Base-by-base conservation (phyloP, 495 filamentous ascomycete species). In the Xylaria longipes region DNA sequence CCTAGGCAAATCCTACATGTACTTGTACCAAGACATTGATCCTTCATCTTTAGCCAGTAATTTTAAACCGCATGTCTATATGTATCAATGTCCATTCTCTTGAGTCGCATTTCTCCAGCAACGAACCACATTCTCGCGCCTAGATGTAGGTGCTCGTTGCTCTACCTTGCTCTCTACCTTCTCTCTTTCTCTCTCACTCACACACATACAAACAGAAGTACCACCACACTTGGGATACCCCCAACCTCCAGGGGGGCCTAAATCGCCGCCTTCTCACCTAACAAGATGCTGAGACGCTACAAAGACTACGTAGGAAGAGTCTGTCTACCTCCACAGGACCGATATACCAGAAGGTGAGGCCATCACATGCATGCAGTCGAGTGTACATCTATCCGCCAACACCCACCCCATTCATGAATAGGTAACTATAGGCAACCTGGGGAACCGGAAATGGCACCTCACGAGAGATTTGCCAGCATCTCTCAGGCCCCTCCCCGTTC, bases 391-490 rank as follows among this genome's bases (percentile, higher is more conserved):
- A 48, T 61, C 56, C 22, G 14, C 43, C 46, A 45, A 27, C 35
- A 43, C n/a, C 33, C 27, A 6, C 35, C 22, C 6, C 14, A 15
- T 12, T 22, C 58, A 54, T 22, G 22, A 27, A 54, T 22, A n/a
- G n/a, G n/a, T n/a, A 48, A 41, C 25, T 50, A 37, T 14, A 58
- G 29, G 56, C 31, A n/a, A 33, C 6, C 27, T 57, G 15, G 15
- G 52, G 6, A 14, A 17, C 57, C 29, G 12, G 9, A 29, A 15
- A 60, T 37, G 33, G 57, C 57, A 4, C 57, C 57, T 37, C 31
- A 2, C 12, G 48, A 57, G 69, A 65, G 69, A 65, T 46, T 57
- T 29, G 48, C 69, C 69, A 64, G 69, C 60, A 71, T 50, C 69
- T 57, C 43, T 50, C 57, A 60, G 8, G 11, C 35, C 41, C 14